A percentile compares a stretch with the other conserved stretches of the same genome.
Conservation (phyloP, 2,329 filamentous ascomycete species). For the Chalara sp. region DNA sequence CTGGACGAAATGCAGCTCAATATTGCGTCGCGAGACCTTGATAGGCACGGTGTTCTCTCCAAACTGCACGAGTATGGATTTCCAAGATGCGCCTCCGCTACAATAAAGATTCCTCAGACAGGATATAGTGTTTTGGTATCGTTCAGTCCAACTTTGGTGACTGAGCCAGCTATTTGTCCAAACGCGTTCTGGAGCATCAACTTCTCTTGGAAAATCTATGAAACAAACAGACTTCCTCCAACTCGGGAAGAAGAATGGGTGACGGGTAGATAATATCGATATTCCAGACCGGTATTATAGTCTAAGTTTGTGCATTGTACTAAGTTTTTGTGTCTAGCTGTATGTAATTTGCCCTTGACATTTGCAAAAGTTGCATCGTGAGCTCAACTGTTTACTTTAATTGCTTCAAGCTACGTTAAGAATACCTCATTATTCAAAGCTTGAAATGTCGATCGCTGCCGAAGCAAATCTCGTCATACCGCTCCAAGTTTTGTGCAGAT, state of each 20-base stretch:
- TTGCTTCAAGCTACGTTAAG: too few species aligned
- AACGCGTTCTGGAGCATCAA: slow-evolving; percentile 3
- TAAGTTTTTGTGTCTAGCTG: too few species aligned
- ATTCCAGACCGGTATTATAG: too few species aligned
- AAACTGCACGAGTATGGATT: not conserved
- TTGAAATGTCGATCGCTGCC: too few species aligned
- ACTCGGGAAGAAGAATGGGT: not conserved
- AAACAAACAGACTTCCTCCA: not conserved
- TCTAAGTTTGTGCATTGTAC: too few species aligned
- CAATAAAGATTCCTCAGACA: not conserved
- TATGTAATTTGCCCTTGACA: too few species aligned
- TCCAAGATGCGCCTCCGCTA: not conserved
- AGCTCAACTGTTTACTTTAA: too few species aligned
- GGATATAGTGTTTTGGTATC: not conserved
- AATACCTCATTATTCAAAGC: too few species aligned
- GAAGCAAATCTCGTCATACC: too few species aligned
- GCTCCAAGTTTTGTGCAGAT: too few species aligned
- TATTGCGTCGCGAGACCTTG: not conserved
- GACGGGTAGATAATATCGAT: too few species aligned
- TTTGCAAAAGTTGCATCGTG: too few species aligned
- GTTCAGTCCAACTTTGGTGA: not conserved
- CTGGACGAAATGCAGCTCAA: not conserved
- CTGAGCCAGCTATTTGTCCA: not conserved
- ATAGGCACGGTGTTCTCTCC: not conserved
- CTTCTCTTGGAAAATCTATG: not conserved